A percentile compares a stretch with the other conserved stretches of the same genome.
phyloP scores from a whole-genome alignment of 768 basidiomycete species.

The Panaeolus cyanescens region DNA sequence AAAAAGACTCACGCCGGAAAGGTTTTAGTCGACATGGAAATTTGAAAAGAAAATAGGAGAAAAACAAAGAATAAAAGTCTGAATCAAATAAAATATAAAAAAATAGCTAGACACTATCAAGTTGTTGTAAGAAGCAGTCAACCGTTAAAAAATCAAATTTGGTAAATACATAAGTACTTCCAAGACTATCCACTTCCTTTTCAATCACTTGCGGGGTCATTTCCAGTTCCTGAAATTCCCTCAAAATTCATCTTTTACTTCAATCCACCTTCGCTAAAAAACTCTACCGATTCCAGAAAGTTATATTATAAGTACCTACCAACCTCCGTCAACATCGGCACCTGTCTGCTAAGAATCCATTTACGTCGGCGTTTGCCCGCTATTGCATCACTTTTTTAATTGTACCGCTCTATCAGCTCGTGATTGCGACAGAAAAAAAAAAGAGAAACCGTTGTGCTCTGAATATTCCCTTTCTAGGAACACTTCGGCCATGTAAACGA shows the following conservation, averaged over 20 bases:
- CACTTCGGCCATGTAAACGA: too few relatives aligned
- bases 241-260: background rate
- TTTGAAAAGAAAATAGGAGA: conserved; percentile 2
- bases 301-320: background rate
- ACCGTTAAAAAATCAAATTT: background rate
- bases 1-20: background rate
- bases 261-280: background rate
- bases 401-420: background rate
- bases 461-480: background rate
- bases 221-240: too few relatives aligned
- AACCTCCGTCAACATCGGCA: background rate
- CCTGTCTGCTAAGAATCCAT: background rate
- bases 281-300: background rate
- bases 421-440: background rate
- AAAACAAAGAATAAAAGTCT: background rate
- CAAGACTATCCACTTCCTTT: background rate
- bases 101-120: background rate
- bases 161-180: conserved; percentile 8
- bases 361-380: background rate
- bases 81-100: background rate
- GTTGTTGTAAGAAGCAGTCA: background rate
- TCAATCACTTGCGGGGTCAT: too few relatives aligned
- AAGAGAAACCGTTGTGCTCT: background rate
- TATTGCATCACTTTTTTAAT: too few relatives aligned
- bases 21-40: conserved; percentile 8